Conservation (phyloP, 345 rosid genomes). For the Heritiera fomes region DNA sequence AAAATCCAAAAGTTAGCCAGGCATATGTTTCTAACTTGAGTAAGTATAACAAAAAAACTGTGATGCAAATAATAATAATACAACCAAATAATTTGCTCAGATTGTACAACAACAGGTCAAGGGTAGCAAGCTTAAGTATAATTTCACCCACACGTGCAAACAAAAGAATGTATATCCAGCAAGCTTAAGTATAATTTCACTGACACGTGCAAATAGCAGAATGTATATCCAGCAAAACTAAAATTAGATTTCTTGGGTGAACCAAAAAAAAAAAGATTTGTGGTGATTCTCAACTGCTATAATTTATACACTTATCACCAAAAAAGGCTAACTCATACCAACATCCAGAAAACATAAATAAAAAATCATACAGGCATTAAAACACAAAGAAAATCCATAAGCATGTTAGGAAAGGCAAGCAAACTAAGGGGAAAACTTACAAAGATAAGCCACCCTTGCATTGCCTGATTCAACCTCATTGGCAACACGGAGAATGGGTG, state of each 20-base stretch:
- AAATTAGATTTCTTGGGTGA: no score
- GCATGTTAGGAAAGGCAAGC: neutral
- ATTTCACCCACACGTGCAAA: neutral
- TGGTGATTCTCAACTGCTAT: slow-evolving; percentile 3
- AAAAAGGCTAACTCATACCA: neutral
- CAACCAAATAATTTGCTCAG: neutral
- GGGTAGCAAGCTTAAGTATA: neutral
- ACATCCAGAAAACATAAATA: neutral
- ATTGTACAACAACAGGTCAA: neutral
- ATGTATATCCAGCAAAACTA: neutral
- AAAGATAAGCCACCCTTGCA: slow-evolving; percentile 94
- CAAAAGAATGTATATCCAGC: no score
- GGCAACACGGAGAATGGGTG: slow-evolving; percentile 99
- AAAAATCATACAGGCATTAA: neutral
- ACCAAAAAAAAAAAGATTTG: neutral
- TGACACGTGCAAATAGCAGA: neutral
- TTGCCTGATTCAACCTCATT: slow-evolving; percentile 93
- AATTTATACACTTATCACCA: neutral
- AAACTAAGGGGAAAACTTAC: slow-evolving; percentile 45
- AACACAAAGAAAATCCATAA: neutral
- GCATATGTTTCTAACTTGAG: neutral
- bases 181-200: no score
- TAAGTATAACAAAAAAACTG: neutral
- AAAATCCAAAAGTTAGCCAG: neutral
- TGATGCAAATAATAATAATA: neutral